Evolutionary conservation across 2,329 filamentous ascomycete species (phyloP).

Genomic region (Fusarium fracticaudum): DNA sequence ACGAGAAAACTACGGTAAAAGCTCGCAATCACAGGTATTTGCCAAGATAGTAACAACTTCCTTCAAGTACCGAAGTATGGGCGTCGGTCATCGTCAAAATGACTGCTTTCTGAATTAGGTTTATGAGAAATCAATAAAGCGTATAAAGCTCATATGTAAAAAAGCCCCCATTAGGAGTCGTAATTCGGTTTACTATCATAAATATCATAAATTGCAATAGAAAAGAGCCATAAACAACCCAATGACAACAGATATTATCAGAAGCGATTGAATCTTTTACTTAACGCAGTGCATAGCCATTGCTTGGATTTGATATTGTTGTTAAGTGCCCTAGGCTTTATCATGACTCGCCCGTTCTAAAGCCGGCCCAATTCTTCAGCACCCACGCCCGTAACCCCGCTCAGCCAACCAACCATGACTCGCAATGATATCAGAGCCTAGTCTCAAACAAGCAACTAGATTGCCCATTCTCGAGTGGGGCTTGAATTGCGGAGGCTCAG

Average conservation of each 20-base stretch:
- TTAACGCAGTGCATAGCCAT: no score
- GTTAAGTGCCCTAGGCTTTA: no score
- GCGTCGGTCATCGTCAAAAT: accelerated
- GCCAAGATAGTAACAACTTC: accelerated
- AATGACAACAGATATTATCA: no score
- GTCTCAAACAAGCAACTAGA: constrained; percentile 28
- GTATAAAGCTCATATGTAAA: no score
- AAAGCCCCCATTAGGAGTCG: no score
- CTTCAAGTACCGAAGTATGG: accelerated
- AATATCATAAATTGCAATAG: no score
- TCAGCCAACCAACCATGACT: neutral
- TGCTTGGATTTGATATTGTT: no score
- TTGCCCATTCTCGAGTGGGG: constrained; percentile 35
- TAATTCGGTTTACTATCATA: no score
- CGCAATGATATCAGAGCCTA: constrained; percentile 2
- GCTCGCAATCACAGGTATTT: accelerated
- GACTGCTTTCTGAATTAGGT: no score
- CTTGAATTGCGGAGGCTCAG: neutral
- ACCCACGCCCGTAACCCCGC: neutral
- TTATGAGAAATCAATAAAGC: no score
- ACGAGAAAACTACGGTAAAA: accelerated
- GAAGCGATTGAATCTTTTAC: no score
- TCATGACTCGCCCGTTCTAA: neutral
- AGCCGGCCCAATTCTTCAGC: neutral
- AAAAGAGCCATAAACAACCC: no score